Conservation (phyloP, 441 rosid genomes). For the Eutrema salsugineum region DNA sequence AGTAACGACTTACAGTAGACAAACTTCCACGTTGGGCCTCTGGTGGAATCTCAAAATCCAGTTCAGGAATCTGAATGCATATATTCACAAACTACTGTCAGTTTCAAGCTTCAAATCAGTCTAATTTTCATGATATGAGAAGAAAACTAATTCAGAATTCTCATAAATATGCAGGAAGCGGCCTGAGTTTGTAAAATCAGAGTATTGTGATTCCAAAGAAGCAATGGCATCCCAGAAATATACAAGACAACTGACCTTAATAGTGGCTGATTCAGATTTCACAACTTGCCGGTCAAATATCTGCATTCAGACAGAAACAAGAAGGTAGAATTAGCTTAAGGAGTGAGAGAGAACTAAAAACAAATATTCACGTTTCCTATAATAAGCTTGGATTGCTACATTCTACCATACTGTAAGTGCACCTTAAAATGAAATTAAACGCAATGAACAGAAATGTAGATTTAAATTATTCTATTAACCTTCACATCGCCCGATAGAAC, state of each 20-base stretch:
- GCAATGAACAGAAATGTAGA: not conserved
- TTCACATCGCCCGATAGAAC: constrained; percentile 59
- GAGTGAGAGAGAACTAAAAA: not conserved
- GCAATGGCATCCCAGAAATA: not conserved
- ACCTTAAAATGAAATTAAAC: not conserved
- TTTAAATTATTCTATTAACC: constrained; percentile 36
- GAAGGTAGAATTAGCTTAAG: not conserved
- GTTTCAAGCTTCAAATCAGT: not conserved
- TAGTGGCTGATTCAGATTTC: constrained; percentile 62
- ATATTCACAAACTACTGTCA: constrained; percentile 1
- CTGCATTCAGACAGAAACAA: constrained; percentile 37
- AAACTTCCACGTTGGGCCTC: constrained; percentile 95
- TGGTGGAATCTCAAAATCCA: constrained; percentile 96
- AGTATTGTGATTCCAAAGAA: not conserved
- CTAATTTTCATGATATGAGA: not conserved
- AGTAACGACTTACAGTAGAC: constrained; percentile 62
- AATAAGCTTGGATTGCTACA: not conserved
- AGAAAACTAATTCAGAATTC: not conserved
- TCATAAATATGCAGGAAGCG: not conserved
- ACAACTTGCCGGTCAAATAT: constrained; percentile 72
- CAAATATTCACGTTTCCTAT: not conserved
- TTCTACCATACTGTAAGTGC: not conserved
- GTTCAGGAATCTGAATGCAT: constrained; percentile 72
- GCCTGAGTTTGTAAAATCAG: not conserved
- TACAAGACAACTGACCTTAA: not conserved